Conservation (phyloP, 179 eudicot genomes). For the Drosera spatulata region DNA sequence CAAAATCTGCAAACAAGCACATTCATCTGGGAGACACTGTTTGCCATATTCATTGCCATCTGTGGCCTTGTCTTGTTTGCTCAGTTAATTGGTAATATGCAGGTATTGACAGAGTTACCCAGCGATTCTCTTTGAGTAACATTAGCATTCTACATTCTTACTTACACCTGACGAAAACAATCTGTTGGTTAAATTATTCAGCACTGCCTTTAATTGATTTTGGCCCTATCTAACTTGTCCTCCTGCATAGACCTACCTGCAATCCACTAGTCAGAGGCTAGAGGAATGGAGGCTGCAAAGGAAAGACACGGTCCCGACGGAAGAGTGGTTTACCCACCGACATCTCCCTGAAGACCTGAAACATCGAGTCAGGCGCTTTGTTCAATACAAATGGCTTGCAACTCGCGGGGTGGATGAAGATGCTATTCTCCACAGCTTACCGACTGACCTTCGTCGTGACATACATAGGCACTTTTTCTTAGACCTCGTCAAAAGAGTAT, state of each 20-base stretch:
- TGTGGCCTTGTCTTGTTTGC: constrained; percentile 70
- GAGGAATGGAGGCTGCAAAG: constrained; percentile 84
- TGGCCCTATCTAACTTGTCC: not conserved
- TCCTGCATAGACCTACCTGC: constrained; percentile 46
- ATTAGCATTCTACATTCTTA: not conserved
- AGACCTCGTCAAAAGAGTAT: constrained; percentile 73
- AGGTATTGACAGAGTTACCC: constrained; percentile 23
- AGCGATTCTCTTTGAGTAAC: no score
- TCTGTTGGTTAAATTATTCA: not conserved
- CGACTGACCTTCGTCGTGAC: constrained; percentile 65
- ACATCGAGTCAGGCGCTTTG: constrained; percentile 51
- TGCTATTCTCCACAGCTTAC: constrained; percentile 47
- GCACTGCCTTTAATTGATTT: not conserved
- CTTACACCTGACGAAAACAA: not conserved
- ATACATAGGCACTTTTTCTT: constrained; percentile 72
- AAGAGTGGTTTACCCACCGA: constrained; percentile 83
- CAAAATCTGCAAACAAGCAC: constrained; percentile 62
- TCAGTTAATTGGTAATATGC: constrained; percentile 79
- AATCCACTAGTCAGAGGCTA: constrained; percentile 72
- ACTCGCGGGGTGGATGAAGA: constrained; percentile 83
- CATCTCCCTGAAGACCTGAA: constrained; percentile 56
- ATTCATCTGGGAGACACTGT: constrained; percentile 50
- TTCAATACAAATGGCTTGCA: constrained; percentile 78
- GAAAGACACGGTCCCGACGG: constrained; percentile 38
- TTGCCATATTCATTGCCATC: constrained; percentile 57